A percentile compares a stretch with the other conserved stretches of the same genome.
phyloP scores from a whole-genome alignment of 768 basidiomycete species.

The Calocybe indica region DNA sequence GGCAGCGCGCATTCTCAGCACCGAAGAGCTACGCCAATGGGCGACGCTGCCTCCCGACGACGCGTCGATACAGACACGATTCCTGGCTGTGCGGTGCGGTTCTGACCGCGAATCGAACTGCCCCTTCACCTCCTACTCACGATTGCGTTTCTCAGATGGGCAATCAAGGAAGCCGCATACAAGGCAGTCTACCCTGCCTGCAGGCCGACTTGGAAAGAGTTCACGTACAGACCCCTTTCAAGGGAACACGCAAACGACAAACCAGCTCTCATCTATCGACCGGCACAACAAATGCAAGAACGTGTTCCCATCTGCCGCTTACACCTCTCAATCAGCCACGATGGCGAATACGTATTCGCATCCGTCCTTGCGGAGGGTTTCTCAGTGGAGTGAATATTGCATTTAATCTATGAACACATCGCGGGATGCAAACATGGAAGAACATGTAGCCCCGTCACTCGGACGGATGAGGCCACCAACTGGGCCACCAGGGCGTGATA shows the following conservation, averaged over 20 bases:
- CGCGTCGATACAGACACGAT: slow-evolving; percentile 29
- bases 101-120: background rate
- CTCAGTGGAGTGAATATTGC: slow-evolving; percentile 1
- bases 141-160: slow-evolving; percentile 47
- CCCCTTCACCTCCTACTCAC: slow-evolving; percentile 2
- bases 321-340: slow-evolving; percentile 77
- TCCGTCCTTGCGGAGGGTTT: slow-evolving; percentile 55
- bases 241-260: slow-evolving; percentile 19
- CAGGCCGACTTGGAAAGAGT: slow-evolving; percentile 69
- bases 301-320: slow-evolving; percentile 25
- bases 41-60: slow-evolving; percentile 18
- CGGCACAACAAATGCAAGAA: too few relatives aligned
- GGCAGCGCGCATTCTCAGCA: slow-evolving; percentile 60
- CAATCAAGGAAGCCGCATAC: slow-evolving; percentile 81
- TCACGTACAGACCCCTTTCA: slow-evolving; percentile 40
- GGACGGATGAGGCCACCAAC: slow-evolving; percentile 47
- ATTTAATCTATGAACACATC: background rate
- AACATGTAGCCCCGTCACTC: slow-evolving; percentile 6
- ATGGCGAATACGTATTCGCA: slow-evolving; percentile 70
- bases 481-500: slow-evolving; percentile 66
- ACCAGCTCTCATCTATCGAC: slow-evolving; percentile 38
- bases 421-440: slow-evolving; percentile 3
- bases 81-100: slow-evolving; percentile 69
- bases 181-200: slow-evolving; percentile 70
- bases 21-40: slow-evolving; percentile 37